phyloP scores from a whole-genome alignment of 2,329 filamentous ascomycete species.

The Leptographium radiaticola region DNA sequence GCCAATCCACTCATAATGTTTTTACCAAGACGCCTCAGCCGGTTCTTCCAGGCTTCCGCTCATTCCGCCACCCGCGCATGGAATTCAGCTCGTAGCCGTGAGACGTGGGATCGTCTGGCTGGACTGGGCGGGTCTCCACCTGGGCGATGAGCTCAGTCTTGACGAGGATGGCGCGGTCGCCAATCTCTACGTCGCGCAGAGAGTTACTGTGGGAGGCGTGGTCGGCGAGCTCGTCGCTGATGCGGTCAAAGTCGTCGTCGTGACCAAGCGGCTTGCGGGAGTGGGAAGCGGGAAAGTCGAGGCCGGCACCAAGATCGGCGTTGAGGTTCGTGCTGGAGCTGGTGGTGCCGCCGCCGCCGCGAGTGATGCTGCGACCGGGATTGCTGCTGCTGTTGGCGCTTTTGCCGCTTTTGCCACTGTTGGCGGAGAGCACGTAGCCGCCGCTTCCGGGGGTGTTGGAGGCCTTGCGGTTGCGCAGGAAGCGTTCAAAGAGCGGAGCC shows the following conservation, averaged over 20 bases:
- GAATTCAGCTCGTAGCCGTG: not conserved
- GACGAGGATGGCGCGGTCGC: not conserved
- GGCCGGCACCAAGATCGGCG: not conserved
- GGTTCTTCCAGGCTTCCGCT: too few relatives aligned
- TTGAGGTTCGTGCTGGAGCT: not conserved
- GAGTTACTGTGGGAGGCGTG: not conserved
- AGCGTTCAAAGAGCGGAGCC: conserved; percentile 21
- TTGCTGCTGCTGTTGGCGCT: too few relatives aligned
- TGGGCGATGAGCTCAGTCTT: not conserved
- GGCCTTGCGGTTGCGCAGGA: not conserved
- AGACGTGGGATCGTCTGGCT: not conserved
- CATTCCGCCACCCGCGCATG: not conserved
- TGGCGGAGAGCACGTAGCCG: too few relatives aligned
- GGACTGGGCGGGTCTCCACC: not conserved
- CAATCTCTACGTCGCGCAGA: not conserved
- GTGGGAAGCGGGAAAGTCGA: not conserved
- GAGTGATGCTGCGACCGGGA: not conserved
- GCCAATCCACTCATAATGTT: too few relatives aligned
- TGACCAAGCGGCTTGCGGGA: not conserved
- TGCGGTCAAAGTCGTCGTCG: not conserved
- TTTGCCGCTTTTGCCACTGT: too few relatives aligned
- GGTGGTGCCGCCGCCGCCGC: not conserved
- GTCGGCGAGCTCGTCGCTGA: not conserved
- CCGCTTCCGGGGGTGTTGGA: not conserved
- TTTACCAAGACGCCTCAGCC: too few relatives aligned